Evolutionary conservation across 768 basidiomycete genomes (phyloP).

Genomic region (Tulasnella sp.): DNA sequence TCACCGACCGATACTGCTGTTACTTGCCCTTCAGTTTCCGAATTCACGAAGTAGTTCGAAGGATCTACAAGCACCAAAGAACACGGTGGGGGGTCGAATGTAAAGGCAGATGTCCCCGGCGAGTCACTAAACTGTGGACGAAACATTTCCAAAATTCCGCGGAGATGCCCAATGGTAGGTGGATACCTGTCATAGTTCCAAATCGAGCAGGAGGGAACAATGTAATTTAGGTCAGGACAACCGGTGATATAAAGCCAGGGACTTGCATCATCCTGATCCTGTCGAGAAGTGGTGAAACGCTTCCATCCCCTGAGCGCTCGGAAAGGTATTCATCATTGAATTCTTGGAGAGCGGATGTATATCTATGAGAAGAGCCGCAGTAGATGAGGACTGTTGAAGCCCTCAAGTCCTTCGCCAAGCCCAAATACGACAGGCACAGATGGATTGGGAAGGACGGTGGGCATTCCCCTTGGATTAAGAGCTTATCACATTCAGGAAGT

Average conservation of each 20-base stretch:
- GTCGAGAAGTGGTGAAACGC: conserved; percentile 34
- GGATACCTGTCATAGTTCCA: conserved; percentile 37
- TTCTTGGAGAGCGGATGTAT: conserved; percentile 38
- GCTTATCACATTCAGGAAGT: conserved; percentile 43
- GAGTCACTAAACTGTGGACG: conserved; percentile 26
- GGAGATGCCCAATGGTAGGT: neutral
- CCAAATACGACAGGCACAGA: conserved; percentile 47
- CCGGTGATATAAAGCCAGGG: neutral
- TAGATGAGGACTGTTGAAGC: neutral
- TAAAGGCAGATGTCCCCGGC: conserved; percentile 30
- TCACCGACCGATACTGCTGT: conserved; percentile 25
- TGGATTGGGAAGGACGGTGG: conserved; percentile 64
- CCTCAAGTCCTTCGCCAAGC: conserved; percentile 40
- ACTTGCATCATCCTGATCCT: conserved; percentile 48
- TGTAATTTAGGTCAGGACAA: conserved; percentile 28
- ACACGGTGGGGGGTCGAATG: conserved; percentile 38
- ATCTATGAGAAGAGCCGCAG: conserved; percentile 27
- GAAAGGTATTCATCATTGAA: conserved; percentile 44
- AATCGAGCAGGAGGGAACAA: conserved; percentile 52
- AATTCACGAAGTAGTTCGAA: conserved; percentile 44
- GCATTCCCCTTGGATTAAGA: conserved; percentile 58
- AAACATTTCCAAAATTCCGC: conserved; percentile 36
- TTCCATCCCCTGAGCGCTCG: conserved; percentile 36
- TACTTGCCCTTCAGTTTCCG: conserved; percentile 13
- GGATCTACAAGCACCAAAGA: conserved; percentile 55